Evolutionary conservation across 2,329 filamentous ascomycete genomes (phyloP), one percentile per base, ranked within the genome.

Genomic region (Botryotinia convoluta): DNA sequence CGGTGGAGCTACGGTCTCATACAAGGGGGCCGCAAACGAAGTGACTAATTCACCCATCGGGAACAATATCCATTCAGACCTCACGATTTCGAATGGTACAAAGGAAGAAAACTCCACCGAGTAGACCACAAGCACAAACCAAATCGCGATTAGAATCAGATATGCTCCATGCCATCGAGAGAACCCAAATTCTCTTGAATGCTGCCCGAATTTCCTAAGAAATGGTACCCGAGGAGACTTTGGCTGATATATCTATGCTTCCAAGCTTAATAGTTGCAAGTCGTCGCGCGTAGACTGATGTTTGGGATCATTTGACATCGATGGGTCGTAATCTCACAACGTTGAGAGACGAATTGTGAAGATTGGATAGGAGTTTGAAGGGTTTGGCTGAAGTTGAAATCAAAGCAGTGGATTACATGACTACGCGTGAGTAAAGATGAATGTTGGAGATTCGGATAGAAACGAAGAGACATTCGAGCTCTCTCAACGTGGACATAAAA

Each of bases 191-290:
- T 6, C 29, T 20, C 16, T 18, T 20, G 2, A 20, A 59, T 20
- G 6, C 5, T 14, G 16, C 3, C 7, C 16, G 14, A 32, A 20
- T 4, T 18, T 32, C 3, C 3, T 20, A 32, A 2, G 1, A 20
- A 18, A 32, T 16, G 7, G 54, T 32, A 10, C n/a, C 14, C 16
- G 7, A 32, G 29, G 7, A 20, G 54, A 57, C 54, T 29, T 29
- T 18, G 6, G 6, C 6, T 18, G 14, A 32, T 32, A 20, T 29
- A 9, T 57, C n/a, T 32, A 20, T 29, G 29, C 54, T 57, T 57
- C 14, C 14, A 29, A 18, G 54, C 2, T 57, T 7, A 4, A 6
- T 29, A 32, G 5, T 16, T 57, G 54, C 54, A 4, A 26, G 9
- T 57, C n/a, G 14, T 18, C 14, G 5, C 14, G 12, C 14, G 51